These are phyloP conservation scores for Lagerstroemia speciosa DNA, from an alignment of 345 rosid genomes.

Conservation along the genomic window DNA sequence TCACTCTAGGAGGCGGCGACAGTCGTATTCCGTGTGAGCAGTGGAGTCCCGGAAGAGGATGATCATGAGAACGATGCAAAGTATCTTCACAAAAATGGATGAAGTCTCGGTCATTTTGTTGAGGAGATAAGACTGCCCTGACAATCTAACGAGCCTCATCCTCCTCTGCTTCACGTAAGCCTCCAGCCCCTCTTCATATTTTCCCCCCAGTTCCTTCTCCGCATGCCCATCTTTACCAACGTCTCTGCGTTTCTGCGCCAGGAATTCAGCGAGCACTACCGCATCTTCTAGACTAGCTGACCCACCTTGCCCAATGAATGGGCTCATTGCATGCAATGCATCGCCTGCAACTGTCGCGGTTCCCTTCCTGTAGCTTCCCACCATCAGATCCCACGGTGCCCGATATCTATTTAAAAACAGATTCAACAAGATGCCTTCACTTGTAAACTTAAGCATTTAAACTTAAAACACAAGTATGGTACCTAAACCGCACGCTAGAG, in stretches of 20 bases:
- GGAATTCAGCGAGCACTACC: conserved; percentile 39
- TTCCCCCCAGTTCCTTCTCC: neutral
- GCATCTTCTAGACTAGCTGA: conserved; percentile 44
- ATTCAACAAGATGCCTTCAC: neutral
- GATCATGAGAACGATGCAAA: neutral
- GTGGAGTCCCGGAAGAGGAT: conserved; percentile 6
- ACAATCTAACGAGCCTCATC: conserved; percentile 22
- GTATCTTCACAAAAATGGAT: conserved; percentile 5
- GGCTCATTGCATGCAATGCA: conserved; percentile 50
- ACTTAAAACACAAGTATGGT: too few relatives aligned
- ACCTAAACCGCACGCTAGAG: conserved; percentile 20
- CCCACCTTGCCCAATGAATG: conserved; percentile 45
- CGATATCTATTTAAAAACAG: conserved; percentile 23
- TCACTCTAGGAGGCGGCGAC: conserved; percentile 8
- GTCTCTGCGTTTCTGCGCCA: conserved; percentile 17
- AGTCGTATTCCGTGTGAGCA: conserved; percentile 8
- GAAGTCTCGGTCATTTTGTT: neutral
- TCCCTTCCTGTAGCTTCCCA: conserved; percentile 29
- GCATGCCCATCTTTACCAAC: neutral
- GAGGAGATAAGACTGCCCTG: conserved; percentile 1
- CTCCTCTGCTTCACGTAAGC: conserved; percentile 32
- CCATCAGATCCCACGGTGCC: conserved; percentile 29
- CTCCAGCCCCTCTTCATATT: conserved; percentile 27
- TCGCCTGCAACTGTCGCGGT: conserved; percentile 43
- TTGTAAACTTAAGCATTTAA: too few relatives aligned